Evolutionary conservation across 1,284 basidiomycete species (phyloP), one percentile per base, ranked within the genome.

Genomic region (Porogramme epimiltina): DNA sequence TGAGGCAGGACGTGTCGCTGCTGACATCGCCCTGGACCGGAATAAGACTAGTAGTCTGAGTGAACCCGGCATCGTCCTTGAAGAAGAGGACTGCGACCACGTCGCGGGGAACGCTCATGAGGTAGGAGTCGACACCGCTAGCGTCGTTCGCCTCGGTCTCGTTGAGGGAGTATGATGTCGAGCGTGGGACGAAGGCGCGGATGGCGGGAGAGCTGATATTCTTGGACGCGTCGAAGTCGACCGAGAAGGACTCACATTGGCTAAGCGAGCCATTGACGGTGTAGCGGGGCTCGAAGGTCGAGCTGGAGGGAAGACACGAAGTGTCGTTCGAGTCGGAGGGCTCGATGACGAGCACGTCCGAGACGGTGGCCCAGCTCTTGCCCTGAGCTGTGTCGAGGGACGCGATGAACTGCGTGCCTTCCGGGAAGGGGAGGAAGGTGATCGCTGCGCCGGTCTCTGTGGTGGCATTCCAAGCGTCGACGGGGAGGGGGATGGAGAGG

Each of bases 161-260:
- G 50, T 76, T 70, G 43, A 80, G 61, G n/a, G 52, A 36, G 55
- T 71, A 70, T 4, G 80, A 73, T 16, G 62, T 57, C 8, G 73
- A 74, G 42, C 61, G 66, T 2, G 82, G 81, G 33, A 67, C 66
- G 60, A 79, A 81, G 1, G 71, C 69, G 19, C 78, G 75, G 23
- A 82, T 65, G 6, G 65, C 61, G 4, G 78, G 80, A 8, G 76
- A 62, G 5, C 62, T 59, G 13, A 65, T 50, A 24, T 72, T 62
- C n/a, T 63, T 51, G 3, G 65, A 59, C 0, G 70, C 60, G 51
- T 79, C 69, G 62, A 75, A 83, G 3, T 59, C 60, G 28, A 87
- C 66, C 16, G 69, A 66, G 62, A 85, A 79, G 3, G 72, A 62
- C 56, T 75, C 68, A 66, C 83, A 85, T 62, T 85, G 82, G 2